Evolutionary conservation across 305 asterid species (phyloP).

Genomic region (Petunia hybrid): DNA sequence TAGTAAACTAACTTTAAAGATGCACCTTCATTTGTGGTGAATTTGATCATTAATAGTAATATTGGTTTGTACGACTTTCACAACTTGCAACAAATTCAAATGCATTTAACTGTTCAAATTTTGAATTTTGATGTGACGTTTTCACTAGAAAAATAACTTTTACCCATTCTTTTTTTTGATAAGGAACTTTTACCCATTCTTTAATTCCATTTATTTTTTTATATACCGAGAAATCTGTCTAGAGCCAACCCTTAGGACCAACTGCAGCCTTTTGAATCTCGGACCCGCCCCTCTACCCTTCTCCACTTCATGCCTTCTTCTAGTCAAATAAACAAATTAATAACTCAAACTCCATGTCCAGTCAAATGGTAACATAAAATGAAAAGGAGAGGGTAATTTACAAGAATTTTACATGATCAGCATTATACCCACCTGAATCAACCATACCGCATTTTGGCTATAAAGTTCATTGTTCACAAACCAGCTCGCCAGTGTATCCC

Average conservation of each 20-base stretch:
- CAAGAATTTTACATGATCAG: conserved; percentile 17
- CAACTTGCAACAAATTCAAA: background rate
- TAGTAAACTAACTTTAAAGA: background rate
- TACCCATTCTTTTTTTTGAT: background rate
- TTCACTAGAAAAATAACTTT: conserved; percentile 20
- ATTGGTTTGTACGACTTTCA: background rate
- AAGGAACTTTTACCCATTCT: background rate
- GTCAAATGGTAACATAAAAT: conserved; percentile 19
- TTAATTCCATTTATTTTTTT: background rate
- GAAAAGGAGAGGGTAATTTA: background rate
- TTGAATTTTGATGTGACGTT: background rate
- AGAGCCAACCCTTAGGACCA: too few relatives aligned
- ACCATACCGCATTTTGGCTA: conserved; percentile 91
- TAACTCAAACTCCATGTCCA: background rate
- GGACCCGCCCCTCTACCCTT: too few relatives aligned
- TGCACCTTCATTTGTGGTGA: background rate
- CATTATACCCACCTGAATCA: conserved; percentile 72
- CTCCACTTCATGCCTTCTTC: background rate
- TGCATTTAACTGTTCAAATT: conserved; percentile 11
- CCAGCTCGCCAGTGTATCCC: conserved; percentile 98
- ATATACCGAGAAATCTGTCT: too few relatives aligned
- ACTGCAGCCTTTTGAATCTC: too few relatives aligned
- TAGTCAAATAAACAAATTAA: conserved; percentile 27
- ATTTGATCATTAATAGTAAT: background rate
- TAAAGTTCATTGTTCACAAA: conserved; percentile 74